These are phyloP conservation scores for Coemansia brasiliensis DNA, from an alignment of 192 early-diverging fungal species.

Conservation along the genomic window DNA sequence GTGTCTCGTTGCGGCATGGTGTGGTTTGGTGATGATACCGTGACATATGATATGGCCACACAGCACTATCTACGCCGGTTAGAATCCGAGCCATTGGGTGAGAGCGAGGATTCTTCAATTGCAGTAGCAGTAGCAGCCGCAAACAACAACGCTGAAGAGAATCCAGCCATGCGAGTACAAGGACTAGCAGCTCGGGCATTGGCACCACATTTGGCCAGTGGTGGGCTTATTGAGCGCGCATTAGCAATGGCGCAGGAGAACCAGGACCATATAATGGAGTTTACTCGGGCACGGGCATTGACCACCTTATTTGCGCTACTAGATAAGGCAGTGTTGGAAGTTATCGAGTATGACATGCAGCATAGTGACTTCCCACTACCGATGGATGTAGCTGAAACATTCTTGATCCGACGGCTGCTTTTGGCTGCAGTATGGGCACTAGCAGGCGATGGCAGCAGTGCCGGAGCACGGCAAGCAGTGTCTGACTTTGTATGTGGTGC, in stretches of 20 bases:
- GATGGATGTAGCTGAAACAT: conserved; percentile 71
- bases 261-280: conserved; percentile 98
- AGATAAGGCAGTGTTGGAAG: conserved; percentile 79
- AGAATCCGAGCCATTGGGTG: conserved; percentile 71
- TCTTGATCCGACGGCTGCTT: conserved; percentile 80
- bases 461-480: conserved; percentile 63
- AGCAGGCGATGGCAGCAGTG: conserved; percentile 81
- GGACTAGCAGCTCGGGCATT: conserved; percentile 72
- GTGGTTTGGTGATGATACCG: conserved; percentile 95
- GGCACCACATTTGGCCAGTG: conserved; percentile 66
- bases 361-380: conserved; percentile 95
- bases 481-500: conserved; percentile 79
- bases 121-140: conserved; percentile 12
- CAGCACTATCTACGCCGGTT: conserved; percentile 82
- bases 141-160: conserved; percentile 43
- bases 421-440: conserved; percentile 93
- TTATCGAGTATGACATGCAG: conserved; percentile 87
- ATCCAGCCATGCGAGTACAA: conserved; percentile 73
- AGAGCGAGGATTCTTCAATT: conserved; percentile 55
- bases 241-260: conserved; percentile 62
- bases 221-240: conserved; percentile 74
- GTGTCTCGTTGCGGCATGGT: conserved; percentile 99
- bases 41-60: conserved; percentile 76
- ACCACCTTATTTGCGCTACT: conserved; percentile 88
- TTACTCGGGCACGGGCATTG: conserved; percentile 81